Conservation (phyloP, 495 filamentous ascomycete species). For the Penicillium riverlandense region DNA sequence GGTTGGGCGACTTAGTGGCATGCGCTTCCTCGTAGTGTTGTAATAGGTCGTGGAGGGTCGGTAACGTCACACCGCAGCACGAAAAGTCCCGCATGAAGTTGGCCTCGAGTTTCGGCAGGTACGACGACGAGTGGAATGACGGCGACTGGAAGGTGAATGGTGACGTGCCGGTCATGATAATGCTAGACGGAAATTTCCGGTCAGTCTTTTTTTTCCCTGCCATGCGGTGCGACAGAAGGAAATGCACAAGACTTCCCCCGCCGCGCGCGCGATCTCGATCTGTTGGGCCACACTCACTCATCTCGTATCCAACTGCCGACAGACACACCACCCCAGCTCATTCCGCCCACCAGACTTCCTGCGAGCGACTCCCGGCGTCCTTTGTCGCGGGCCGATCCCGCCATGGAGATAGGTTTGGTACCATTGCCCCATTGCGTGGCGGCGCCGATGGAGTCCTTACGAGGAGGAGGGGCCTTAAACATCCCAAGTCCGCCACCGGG, state of each 20-base stretch:
- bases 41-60: conserved; percentile 86
- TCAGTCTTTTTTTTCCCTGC: conserved; percentile 11
- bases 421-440: conserved; percentile 59
- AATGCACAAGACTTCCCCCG: conserved; percentile 5
- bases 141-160: conserved; percentile 86
- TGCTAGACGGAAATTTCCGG: conserved; percentile 46
- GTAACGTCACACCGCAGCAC: conserved; percentile 81
- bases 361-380: conserved; percentile 77
- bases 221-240: conserved; percentile 15
- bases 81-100: conserved; percentile 94
- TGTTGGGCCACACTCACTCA: conserved; percentile 64
- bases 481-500: conserved; percentile 46
- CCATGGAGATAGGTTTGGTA: conserved; percentile 80
- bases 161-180: conserved; percentile 94
- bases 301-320: conserved; percentile 96
- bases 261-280: background rate
- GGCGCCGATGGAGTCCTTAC: conserved; percentile 66
- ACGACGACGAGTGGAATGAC: conserved; percentile 94
- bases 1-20: conserved; percentile 56
- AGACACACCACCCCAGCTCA: conserved; percentile 97
- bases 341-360: conserved; percentile 81
- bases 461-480: conserved; percentile 46
- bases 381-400: conserved; percentile 65
- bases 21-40: conserved; percentile 96
- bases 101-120: conserved; percentile 94